phyloP scores from a whole-genome alignment of 2,329 filamentous ascomycete species.

The Huntiella abstrusa region DNA sequence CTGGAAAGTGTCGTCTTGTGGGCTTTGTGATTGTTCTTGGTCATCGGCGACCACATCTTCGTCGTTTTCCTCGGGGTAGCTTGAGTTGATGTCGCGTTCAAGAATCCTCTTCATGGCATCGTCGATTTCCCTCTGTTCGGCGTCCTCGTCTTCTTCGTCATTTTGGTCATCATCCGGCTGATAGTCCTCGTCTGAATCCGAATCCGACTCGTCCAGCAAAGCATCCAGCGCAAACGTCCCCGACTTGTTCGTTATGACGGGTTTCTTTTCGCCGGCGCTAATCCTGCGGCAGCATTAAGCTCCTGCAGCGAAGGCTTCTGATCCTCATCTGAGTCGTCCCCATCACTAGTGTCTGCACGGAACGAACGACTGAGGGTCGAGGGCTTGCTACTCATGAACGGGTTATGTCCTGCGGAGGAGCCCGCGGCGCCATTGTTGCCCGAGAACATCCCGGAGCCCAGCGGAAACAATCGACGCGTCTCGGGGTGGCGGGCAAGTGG shows the following conservation, averaged over 20 bases:
- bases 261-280: not conserved
- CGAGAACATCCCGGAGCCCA: slow-evolving; percentile 21
- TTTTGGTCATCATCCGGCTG: slow-evolving; percentile 18
- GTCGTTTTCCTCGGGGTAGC: slow-evolving; percentile 4
- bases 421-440: not conserved
- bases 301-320: not conserved
- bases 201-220: slow-evolving; percentile 7
- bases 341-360: slow-evolving; percentile 14
- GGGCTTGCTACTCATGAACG: slow-evolving; percentile 20
- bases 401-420: not conserved
- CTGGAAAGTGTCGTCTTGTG: not conserved
- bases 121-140: slow-evolving; percentile 18
- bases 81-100: slow-evolving; percentile 11
- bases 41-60: slow-evolving; percentile 14
- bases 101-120: slow-evolving; percentile 12
- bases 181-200: slow-evolving; percentile 15
- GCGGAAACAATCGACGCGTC: slow-evolving; percentile 35
- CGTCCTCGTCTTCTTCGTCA: slow-evolving; percentile 19
- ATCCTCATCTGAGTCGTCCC: slow-evolving; percentile 1
- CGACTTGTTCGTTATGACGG: slow-evolving; percentile 4
- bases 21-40: slow-evolving; percentile 7
- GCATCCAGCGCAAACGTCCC: slow-evolving; percentile 14
- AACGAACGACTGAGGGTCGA: slow-evolving; percentile 31
- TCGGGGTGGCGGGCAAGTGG: slow-evolving; percentile 15
- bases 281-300: too few relatives aligned